These are phyloP conservation scores for Kodamaea laetipori DNA, from an alignment of 805 yeast species.

Conservation along the genomic window DNA sequence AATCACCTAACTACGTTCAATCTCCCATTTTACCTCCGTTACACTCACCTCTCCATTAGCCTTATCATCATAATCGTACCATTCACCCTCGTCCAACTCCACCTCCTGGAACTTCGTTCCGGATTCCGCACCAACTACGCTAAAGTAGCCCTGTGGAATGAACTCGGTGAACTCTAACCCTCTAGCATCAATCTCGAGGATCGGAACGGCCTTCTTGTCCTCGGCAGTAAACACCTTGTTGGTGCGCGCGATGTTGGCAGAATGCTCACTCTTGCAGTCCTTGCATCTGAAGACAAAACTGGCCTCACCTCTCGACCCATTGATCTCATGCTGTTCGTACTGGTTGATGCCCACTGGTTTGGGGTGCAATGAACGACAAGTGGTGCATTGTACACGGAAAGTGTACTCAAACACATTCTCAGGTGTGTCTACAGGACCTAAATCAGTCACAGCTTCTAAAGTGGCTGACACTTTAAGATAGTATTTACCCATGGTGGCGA, in stretches of 20 bases:
- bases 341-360: conserved; percentile 70
- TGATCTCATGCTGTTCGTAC: conserved; percentile 63
- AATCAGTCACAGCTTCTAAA: conserved; percentile 54
- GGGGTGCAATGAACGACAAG: conserved; percentile 76
- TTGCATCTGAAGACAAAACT: conserved; percentile 78
- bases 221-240: conserved; percentile 39
- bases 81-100: conserved; percentile 78
- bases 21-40: conserved; percentile 69
- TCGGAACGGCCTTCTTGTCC: conserved; percentile 44
- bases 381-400: conserved; percentile 72
- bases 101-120: conserved; percentile 59
- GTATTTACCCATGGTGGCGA: conserved; percentile 37
- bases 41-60: conserved; percentile 79
- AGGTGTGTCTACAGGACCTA: conserved; percentile 62
- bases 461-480: conserved; percentile 46
- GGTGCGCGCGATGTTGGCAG: conserved; percentile 37
- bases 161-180: conserved; percentile 77
- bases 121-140: conserved; percentile 55
- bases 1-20: conserved; percentile 32
- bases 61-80: conserved; percentile 94
- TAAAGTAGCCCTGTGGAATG: conserved; percentile 64
- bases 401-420: conserved; percentile 71
- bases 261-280: conserved; percentile 52
- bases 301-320: conserved; percentile 80
- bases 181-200: conserved; percentile 79